Percentiles rank a stretch among this genome's conserved stretches.
These are phyloP conservation scores for Amanita thiersii DNA, from an alignment of 768 basidiomycete species.

Conservation along the genomic window DNA sequence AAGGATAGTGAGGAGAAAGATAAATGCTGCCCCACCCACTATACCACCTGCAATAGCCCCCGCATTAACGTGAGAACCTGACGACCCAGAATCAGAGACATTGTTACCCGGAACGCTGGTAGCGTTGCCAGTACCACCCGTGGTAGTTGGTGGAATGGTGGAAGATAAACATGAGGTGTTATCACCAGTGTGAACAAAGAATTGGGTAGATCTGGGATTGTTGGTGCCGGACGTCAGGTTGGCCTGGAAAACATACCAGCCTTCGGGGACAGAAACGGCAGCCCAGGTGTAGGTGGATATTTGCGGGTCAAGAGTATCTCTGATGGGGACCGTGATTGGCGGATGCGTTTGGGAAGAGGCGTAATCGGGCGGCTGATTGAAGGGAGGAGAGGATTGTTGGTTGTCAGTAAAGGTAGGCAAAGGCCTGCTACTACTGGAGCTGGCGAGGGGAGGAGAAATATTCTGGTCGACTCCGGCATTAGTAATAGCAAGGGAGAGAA, in stretches of 20 bases:
- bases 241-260: slow-evolving; percentile 36
- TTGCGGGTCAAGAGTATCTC: neutral
- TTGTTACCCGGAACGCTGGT: no score
- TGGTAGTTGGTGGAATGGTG: slow-evolving; percentile 10
- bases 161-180: slow-evolving; percentile 26
- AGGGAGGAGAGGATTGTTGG: slow-evolving; percentile 8
- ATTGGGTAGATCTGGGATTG: slow-evolving; percentile 16
- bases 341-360: slow-evolving; percentile 17
- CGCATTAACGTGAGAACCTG: slow-evolving; percentile 19
- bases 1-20: slow-evolving; percentile 22
- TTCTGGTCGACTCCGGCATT: slow-evolving; percentile 26
- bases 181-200: slow-evolving; percentile 21
- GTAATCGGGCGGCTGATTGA: slow-evolving; percentile 12
- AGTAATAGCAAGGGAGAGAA: slow-evolving; percentile 27
- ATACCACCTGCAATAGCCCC: slow-evolving; percentile 46
- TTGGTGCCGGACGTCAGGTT: slow-evolving; percentile 16
- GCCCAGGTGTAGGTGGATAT: slow-evolving; percentile 30
- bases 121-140: slow-evolving; percentile 7
- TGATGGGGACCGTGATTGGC: slow-evolving; percentile 3
- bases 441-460: slow-evolving; percentile 10
- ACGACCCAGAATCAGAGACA: neutral
- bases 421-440: slow-evolving; percentile 6
- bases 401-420: slow-evolving; percentile 5
- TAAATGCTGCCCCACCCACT: slow-evolving; percentile 35
- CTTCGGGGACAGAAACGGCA: slow-evolving; percentile 36